Percentiles rank a stretch among this genome's conserved stretches.
phyloP scores from a whole-genome alignment of 2,329 filamentous ascomycete genomes.

The Xylogone sp. region DNA sequence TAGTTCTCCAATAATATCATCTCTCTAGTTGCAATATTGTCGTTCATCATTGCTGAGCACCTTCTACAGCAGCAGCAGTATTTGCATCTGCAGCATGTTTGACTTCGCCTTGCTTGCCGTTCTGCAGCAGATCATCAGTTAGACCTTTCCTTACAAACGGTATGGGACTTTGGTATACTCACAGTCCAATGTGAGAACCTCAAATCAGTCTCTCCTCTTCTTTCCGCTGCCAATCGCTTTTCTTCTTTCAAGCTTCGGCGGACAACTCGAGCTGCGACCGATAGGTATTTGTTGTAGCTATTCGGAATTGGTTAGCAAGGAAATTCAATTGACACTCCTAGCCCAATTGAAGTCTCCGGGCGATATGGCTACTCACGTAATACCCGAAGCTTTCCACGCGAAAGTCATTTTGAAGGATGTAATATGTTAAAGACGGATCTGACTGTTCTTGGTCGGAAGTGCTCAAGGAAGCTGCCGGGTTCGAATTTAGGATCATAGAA shows the following conservation, averaged over 20 bases:
- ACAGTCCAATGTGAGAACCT: slow-evolving; percentile 96
- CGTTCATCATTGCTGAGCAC: slow-evolving; percentile 8
- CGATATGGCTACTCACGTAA: slow-evolving; percentile 45
- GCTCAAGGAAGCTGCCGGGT: neutral
- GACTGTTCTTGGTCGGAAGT: slow-evolving; percentile 8
- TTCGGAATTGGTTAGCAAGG: slow-evolving; percentile 32
- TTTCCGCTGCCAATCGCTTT: slow-evolving; percentile 81
- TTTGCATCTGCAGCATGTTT: slow-evolving; percentile 66
- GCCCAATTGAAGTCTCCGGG: neutral
- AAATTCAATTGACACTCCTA: neutral
- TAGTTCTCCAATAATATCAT: slow-evolving; percentile 3
- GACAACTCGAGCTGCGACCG: slow-evolving; percentile 89
- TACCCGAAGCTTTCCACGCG: slow-evolving; percentile 96
- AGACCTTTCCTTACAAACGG: slow-evolving; percentile 11
- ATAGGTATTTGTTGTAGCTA: slow-evolving; percentile 99
- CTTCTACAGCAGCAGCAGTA: slow-evolving; percentile 30
- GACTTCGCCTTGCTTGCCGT: slow-evolving; percentile 90
- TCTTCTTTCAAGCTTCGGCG: slow-evolving; percentile 97
- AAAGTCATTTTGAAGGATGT: slow-evolving; percentile 65
- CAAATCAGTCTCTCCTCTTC: slow-evolving; percentile 84
- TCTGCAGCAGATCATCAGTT: slow-evolving; percentile 49
- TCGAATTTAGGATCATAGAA: neutral
- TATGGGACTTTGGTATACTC: slow-evolving; percentile 35
- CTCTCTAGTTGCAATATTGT: neutral
- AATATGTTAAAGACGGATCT: slow-evolving; percentile 11